Evolutionary conservation across 228 moss, liverwort and hornwort genomes (phyloP).

Genomic region (Sphagnum fallax): DNA sequence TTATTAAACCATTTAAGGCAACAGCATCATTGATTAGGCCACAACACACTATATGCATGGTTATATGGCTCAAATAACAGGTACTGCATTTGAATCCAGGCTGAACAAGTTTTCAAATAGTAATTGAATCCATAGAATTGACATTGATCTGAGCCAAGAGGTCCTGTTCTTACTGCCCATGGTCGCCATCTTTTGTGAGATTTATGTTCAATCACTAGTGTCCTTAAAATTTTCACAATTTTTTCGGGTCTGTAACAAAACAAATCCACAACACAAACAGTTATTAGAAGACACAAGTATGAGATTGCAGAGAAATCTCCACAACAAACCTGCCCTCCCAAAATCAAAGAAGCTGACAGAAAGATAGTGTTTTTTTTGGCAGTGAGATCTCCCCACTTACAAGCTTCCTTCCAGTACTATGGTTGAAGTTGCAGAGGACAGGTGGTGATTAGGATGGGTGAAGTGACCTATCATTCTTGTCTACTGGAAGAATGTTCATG

Average conservation of each 20-base stretch:
- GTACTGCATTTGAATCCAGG: too few species aligned
- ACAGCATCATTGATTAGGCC: too few species aligned
- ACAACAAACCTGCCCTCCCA: too few species aligned
- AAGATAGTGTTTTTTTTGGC: neutral
- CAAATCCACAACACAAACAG: neutral
- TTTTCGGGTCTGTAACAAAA: constrained; percentile 42
- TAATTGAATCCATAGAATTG: too few species aligned
- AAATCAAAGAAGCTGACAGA: neutral
- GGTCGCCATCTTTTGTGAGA: too few species aligned
- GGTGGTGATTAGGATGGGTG: neutral
- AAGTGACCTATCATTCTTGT: constrained; percentile 86
- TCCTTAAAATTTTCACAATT: constrained; percentile 56
- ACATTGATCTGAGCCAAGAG: too few species aligned
- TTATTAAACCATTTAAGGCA: too few species aligned
- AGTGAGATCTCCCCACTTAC: neutral
- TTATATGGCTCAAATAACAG: too few species aligned
- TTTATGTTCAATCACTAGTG: constrained; percentile 30
- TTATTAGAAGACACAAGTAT: neutral
- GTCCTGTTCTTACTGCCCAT: too few species aligned
- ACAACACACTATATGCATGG: too few species aligned
- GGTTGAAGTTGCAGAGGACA: neutral
- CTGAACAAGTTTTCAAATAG: too few species aligned
- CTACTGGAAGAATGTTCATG: constrained; percentile 86
- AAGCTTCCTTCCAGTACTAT: neutral
- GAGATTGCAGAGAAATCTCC: too few species aligned